Conservation (phyloP, 352 stramenopile genomes). For the Globisporangium rhizosaccharum region DNA sequence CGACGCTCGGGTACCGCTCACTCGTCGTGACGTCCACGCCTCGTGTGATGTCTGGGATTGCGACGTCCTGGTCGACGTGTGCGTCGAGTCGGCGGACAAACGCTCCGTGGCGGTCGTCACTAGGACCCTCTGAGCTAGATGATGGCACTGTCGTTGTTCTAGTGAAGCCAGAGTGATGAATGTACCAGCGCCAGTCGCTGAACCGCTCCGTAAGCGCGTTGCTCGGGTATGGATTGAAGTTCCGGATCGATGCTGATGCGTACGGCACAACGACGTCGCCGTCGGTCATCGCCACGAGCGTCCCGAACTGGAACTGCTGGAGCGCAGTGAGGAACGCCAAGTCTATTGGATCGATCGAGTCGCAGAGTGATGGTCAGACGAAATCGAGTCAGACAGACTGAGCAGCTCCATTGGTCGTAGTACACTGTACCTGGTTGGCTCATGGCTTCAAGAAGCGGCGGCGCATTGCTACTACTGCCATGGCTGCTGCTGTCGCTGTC, state of each 20-base stretch:
- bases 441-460: conserved; percentile 59
- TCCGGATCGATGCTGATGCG: conserved; percentile 65
- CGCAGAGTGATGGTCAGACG: background rate
- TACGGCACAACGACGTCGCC: conserved; percentile 73
- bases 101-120: conserved; percentile 2
- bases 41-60: conserved; percentile 13
- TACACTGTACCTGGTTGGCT: conserved; percentile 28
- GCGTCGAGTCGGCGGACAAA: conserved; percentile 34
- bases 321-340: conserved; percentile 51
- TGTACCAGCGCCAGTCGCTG: conserved; percentile 61
- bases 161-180: conserved; percentile 61
- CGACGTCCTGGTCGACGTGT: conserved; percentile 37
- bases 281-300: conserved; percentile 70
- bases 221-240: conserved; percentile 59
- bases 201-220: conserved; percentile 46
- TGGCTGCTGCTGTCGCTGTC: background rate
- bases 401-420: background rate
- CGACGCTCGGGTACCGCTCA: conserved; percentile 41
- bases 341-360: conserved; percentile 16
- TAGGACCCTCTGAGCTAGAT: background rate
- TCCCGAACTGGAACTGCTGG: conserved; percentile 49
- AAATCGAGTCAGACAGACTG: background rate
- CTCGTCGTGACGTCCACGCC: conserved; percentile 9
- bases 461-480: background rate
- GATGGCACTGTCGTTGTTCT: background rate